These are phyloP conservation scores for Coemansia sp. DNA, from an alignment of 192 early-diverging fungal genomes.

Conservation along the genomic window DNA sequence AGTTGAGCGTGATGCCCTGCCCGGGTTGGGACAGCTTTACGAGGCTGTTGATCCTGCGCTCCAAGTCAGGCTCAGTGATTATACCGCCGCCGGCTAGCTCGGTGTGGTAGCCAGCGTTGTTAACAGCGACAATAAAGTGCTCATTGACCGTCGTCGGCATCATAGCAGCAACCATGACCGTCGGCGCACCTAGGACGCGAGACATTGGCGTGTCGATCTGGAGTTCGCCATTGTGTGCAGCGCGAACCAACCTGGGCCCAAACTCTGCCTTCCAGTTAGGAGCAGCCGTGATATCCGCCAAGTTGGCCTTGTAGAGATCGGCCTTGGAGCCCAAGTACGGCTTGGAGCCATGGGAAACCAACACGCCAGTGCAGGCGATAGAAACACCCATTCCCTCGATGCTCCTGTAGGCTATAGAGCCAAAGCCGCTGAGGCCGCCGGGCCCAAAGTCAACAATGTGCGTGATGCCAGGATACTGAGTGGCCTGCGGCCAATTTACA, in stretches of 20 bases:
- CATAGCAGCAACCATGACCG: slow-evolving; percentile 95
- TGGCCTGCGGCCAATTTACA: slow-evolving; percentile 62
- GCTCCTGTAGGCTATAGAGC: slow-evolving; percentile 79
- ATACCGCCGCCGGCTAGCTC: slow-evolving; percentile 94
- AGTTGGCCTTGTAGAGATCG: slow-evolving; percentile 67
- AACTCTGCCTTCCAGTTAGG: slow-evolving; percentile 84
- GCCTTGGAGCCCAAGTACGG: slow-evolving; percentile 69
- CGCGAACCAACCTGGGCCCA: slow-evolving; percentile 77
- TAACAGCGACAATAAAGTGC: slow-evolving; percentile 77
- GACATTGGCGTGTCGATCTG: slow-evolving; percentile 89
- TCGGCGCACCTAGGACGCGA: slow-evolving; percentile 79
- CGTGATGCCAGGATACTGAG: slow-evolving; percentile 58
- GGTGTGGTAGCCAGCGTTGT: slow-evolving; percentile 87
- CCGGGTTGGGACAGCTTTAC: slow-evolving; percentile 70
- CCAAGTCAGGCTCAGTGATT: slow-evolving; percentile 70
- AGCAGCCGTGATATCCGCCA: slow-evolving; percentile 65
- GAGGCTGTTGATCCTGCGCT: slow-evolving; percentile 70
- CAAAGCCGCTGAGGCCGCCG: slow-evolving; percentile 81
- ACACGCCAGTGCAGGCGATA: slow-evolving; percentile 25
- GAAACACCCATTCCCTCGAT: slow-evolving; percentile 84
- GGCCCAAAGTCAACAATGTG: slow-evolving; percentile 96
- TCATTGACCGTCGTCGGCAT: slow-evolving; percentile 81
- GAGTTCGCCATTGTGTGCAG: slow-evolving; percentile 55
- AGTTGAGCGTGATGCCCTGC: slow-evolving; percentile 88
- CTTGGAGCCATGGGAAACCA: slow-evolving; percentile 17